Base-by-base conservation (phyloP, 1,284 basidiomycete genomes). In the Schizopora paradoxa region DNA sequence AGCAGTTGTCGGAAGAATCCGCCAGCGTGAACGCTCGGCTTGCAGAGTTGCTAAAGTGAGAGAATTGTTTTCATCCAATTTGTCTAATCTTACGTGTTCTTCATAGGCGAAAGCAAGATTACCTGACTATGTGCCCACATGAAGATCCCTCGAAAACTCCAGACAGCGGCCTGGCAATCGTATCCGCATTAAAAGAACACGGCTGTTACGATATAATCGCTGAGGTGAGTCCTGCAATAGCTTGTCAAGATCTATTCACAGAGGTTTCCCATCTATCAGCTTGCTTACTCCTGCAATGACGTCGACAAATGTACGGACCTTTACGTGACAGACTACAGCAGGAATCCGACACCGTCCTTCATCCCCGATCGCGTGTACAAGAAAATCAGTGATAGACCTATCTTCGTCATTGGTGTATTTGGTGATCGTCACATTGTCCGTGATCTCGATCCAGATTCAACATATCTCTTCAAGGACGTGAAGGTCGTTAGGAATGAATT, bases 301-400 rank as follows among this genome's bases (percentile, higher is more conserved):
- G 55, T 61, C 18, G 57, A 63, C 21, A 62, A 62, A 18, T 56
- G 58, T 36, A 62, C 66, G 0, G 68, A 58, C 43, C 58, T 82
- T 23, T 81, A 73, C 54, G 74, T 82, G 18, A 85, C 83, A 6
- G 84, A 87, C 58, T 86, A 84, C 56, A 82, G 80, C 1, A 57
- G 63, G 5, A 72, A 79, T 44, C 51, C 65, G 5, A 62, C 73
- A 40, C 64, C 82, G 22, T 56, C 63, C 3, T 51, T 60, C 11
- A 51, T 59, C 8, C 46, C 54, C 8, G 55, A 59, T 13, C 26
- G 39, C 0, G 49, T 52, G 2, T 50, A 45, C 23, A 56, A 62
- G 32, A 48, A 56, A 16, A 34, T 42, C 4, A 14, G 37, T 21
- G 21, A 46, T 10, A 42, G 43, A 28, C 63, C 64, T n/a, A 65